Percentiles rank a stretch among this genome's conserved stretches.
Conservation (phyloP, 1,139 yeast species). For the Hanseniaspora uvarum region DNA sequence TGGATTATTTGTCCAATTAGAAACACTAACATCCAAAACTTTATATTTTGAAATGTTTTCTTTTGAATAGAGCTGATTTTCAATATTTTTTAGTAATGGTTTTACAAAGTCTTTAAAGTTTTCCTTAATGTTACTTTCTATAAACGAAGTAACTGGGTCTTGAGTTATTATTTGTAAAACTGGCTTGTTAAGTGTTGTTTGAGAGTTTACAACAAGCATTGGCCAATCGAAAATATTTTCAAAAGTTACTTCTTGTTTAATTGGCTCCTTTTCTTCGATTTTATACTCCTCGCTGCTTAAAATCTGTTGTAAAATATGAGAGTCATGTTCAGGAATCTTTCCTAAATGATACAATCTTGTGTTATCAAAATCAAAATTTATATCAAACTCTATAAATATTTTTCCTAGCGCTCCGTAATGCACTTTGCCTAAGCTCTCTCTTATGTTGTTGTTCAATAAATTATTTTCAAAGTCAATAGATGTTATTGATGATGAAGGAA, state of each 20-base stretch:
- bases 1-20: slow-evolving; percentile 64
- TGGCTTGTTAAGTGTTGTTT: slow-evolving; percentile 35
- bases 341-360: slow-evolving; percentile 21
- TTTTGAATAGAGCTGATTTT: slow-evolving; percentile 16
- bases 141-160: slow-evolving; percentile 52
- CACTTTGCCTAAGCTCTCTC: slow-evolving; percentile 39
- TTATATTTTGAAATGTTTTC: slow-evolving; percentile 28
- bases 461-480: slow-evolving; percentile 49
- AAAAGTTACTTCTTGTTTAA: slow-evolving; percentile 15
- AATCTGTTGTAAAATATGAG: background rate
- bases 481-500: slow-evolving; percentile 50
- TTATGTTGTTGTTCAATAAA: slow-evolving; percentile 41
- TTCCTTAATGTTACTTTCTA: slow-evolving; percentile 31
- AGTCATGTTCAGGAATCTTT: background rate
- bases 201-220: slow-evolving; percentile 39
- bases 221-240: slow-evolving; percentile 42
- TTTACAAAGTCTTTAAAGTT: background rate
- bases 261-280: background rate
- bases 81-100: slow-evolving; percentile 20
- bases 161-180: slow-evolving; percentile 56
- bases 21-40: slow-evolving; percentile 45
- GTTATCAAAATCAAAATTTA: slow-evolving; percentile 53
- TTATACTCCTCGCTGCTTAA: background rate
- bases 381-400: slow-evolving; percentile 59
- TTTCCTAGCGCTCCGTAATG: slow-evolving; percentile 72